Evolutionary conservation across 1,139 yeast genomes (phyloP).

Genomic region (Debaryomyces nepalensis): DNA sequence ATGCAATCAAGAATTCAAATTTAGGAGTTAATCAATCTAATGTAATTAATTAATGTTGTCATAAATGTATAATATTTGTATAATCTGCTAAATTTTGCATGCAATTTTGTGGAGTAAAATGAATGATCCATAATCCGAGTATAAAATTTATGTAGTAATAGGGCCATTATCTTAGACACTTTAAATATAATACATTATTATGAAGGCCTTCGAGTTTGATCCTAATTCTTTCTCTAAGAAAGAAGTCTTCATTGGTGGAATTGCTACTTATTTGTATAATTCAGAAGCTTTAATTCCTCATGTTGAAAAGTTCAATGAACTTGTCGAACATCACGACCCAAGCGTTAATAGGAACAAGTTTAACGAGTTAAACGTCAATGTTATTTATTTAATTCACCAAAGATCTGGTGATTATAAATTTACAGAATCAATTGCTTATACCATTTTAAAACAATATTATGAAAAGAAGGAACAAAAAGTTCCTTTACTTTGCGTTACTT

Average conservation of each 20-base stretch:
- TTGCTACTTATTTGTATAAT: slow-evolving; percentile 41
- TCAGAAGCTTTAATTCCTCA: slow-evolving; percentile 31
- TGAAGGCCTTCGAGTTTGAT: slow-evolving; percentile 28
- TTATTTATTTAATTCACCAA: slow-evolving; percentile 47
- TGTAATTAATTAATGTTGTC: background rate
- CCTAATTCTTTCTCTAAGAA: slow-evolving; percentile 28
- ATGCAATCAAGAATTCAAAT: slow-evolving; percentile 25
- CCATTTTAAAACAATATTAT: slow-evolving; percentile 33
- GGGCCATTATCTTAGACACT: background rate
- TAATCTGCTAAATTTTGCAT: slow-evolving; percentile 1
- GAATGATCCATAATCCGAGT: background rate
- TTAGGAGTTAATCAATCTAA: slow-evolving; percentile 11
- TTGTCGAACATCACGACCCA: slow-evolving; percentile 8
- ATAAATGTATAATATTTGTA: slow-evolving; percentile 7
- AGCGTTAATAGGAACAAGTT: slow-evolving; percentile 14
- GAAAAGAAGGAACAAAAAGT: slow-evolving; percentile 21
- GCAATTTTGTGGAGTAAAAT: slow-evolving; percentile 10
- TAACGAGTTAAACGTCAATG: slow-evolving; percentile 37
- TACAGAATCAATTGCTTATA: slow-evolving; percentile 40
- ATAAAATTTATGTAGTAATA: background rate
- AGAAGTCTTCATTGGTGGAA: slow-evolving; percentile 37
- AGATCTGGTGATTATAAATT: slow-evolving; percentile 33
- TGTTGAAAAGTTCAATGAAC: slow-evolving; percentile 23
- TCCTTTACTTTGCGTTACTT: slow-evolving; percentile 54
- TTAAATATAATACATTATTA: slow-evolving; percentile 21